A percentile compares a stretch with the other conserved stretches of the same genome.
Conservation (phyloP, 2,329 filamentous ascomycete genomes). For the Fusarium verticillioides region DNA sequence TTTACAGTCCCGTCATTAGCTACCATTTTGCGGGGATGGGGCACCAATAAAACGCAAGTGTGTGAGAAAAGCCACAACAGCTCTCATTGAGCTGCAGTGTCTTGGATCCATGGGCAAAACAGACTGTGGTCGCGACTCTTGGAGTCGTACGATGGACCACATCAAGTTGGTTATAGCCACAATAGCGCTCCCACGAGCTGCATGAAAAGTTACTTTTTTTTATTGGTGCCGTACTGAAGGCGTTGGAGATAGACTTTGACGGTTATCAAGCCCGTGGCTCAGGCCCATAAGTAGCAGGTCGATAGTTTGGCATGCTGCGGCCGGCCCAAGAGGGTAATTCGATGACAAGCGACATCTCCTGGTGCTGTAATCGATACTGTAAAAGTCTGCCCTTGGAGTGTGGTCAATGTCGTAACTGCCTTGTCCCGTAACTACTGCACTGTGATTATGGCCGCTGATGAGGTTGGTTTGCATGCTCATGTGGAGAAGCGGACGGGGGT, state of each 20-base stretch:
- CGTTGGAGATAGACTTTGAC: conserved; percentile 23
- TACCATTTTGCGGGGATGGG: conserved; percentile 13
- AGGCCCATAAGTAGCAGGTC: conserved; percentile 20
- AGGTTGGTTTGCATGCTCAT: conserved; percentile 35
- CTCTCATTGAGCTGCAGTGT: conserved; percentile 20
- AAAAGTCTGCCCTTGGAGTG: conserved; percentile 11
- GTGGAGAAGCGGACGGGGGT: conserved; percentile 35
- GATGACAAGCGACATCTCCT: conserved; percentile 16
- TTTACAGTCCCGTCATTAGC: conserved; percentile 17
- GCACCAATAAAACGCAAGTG: conserved; percentile 11
- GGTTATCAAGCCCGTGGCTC: conserved; percentile 22
- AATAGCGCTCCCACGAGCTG: conserved; percentile 23
- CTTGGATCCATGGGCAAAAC: conserved; percentile 28
- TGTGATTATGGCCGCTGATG: conserved; percentile 27
- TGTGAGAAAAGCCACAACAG: conserved; percentile 4
- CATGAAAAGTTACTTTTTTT: conserved; percentile 30
- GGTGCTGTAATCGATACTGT: background rate
- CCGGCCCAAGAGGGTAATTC: conserved; percentile 29
- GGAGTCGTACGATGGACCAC: conserved; percentile 40
- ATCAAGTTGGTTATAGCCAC: conserved; percentile 19
- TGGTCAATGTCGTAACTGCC: conserved; percentile 4
- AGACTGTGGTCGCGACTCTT: conserved; percentile 30
- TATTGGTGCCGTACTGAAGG: conserved; percentile 28
- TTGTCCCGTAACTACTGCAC: background rate
- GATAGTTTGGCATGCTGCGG: conserved; percentile 29